Base-by-base conservation (phyloP, 345 rosid species). In the Bruguiera sexangula region DNA sequence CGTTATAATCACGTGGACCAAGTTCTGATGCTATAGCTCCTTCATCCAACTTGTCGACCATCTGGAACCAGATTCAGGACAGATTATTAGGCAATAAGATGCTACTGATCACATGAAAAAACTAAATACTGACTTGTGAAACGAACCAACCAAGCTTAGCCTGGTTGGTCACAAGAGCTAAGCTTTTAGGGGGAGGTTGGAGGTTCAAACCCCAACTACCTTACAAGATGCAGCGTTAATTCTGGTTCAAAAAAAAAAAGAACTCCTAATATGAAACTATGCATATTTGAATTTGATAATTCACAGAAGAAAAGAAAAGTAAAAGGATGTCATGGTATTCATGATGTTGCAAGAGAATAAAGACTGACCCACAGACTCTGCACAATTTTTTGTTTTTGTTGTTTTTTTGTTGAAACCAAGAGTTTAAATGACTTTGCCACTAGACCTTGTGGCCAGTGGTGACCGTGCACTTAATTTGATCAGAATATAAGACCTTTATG, bases 31-130 rank as follows among this genome's bases (percentile, higher is more conserved):
- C 74, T 58, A 93, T 86, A 56, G 78, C 84, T 81, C 96, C 98
- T 75, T 89, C 97, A 80, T 93, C 98, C 81, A 91, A 81, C 81
- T 84, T 88, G 71, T 88, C 91, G 48, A 91, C 98, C 98, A 93
- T 88, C 98, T 93, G 88, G 73, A 73, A 74, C 46, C 54, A 32
- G 59, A 65, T 68, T n/a, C 59, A 73, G 21, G 63, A 51, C 18
- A 26, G 39, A 58, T 56, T 58, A 68, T 18, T 11, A 39, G 39
- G 62, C 46, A 79, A 62, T 60, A 48, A 65, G 18, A 69, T 67
- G 32, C 19, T 27, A 60, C 48, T 8, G n/a, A 58, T n/a, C 30
- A 26, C 11, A 31, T 4, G 6, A 8, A 55, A 55, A 55, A 55
- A 22, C 59, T 18, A 24, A 7, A 21, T 55, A 55, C 0, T 22